Conservation (phyloP, 148 eudicot genomes). For the Vaccinium vitisidaea region DNA sequence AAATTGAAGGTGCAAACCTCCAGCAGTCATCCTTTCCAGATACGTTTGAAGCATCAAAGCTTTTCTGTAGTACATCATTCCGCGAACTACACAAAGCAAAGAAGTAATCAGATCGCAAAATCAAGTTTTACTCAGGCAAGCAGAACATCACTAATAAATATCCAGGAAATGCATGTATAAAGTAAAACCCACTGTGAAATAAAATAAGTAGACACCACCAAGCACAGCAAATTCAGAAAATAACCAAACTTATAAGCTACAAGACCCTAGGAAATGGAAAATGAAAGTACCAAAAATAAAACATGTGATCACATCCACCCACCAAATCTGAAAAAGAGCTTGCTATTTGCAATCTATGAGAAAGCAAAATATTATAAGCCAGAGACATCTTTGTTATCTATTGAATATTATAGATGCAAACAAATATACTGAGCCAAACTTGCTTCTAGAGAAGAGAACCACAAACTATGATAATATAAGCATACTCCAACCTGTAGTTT, state of each 20-base stretch:
- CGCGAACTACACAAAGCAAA: slow-evolving; percentile 65
- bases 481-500: not conserved
- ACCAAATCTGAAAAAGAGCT: not conserved
- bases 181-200: not conserved
- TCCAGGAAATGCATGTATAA: not conserved
- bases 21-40: slow-evolving; percentile 67
- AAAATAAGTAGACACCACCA: not conserved
- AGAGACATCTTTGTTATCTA: not conserved
- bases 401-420: not conserved
- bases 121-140: not conserved
- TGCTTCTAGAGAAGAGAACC: not conserved
- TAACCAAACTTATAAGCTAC: not conserved
- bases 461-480: not conserved
- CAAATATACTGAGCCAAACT: not conserved
- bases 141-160: not conserved
- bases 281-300: not conserved
- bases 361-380: not conserved
- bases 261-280: not conserved
- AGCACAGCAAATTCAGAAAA: not conserved
- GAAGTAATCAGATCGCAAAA: not conserved
- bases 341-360: not conserved
- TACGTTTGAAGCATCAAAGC: slow-evolving; percentile 94
- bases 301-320: not conserved
- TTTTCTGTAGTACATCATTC: slow-evolving; percentile 99
- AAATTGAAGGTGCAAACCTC: slow-evolving; percentile 48